Evolutionary conservation across 1,284 basidiomycete genomes (phyloP), one percentile per base, ranked within the genome.

Genomic region (Ceratobasidium sp.): DNA sequence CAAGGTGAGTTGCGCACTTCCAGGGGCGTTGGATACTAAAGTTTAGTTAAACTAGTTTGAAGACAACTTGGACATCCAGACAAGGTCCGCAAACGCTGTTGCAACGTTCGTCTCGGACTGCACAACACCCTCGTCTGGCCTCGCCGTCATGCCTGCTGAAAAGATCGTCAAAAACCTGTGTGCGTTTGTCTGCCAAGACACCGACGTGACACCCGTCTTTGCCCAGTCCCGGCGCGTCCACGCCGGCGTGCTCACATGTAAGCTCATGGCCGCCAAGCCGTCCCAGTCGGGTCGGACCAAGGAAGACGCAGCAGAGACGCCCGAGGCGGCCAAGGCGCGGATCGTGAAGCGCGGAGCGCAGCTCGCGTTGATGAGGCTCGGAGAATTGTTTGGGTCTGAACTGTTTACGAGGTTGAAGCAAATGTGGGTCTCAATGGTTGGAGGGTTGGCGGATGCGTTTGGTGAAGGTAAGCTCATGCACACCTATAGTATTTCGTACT

Each of bases 111-210:
- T 99, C 76, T 89, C 92, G 62, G 93, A 94, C 80, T 98, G 96
- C 81, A 88, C 90, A 2, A 79, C 83, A 90, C 79, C 79, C 86
- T 77, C 86, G 89, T 81, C 86, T 29, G 80, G 82, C 29, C 43
- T 72, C 41, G 69, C 58, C n/a, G 80, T 84, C 71, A 86, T 87
- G 75, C 87, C 87, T 85, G 78, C 92, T 87, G 94, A 96, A 79
- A 99, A 99, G 85, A 96, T 99, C 73, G 90, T 99, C 79, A 96
- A 96, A 84, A 99, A 99, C 81, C 88, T 99, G 4, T 97, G 95
- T 83, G 96, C 95, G 0, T 99, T 99, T 83, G 85, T 99, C 5
- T 99, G 97, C 82, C 93, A 95, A 80, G 98, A 99, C 81, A 87
- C 89, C 14, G 89, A 92, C 34, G 88, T 92, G 74, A 98, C 96